Conservation (phyloP, 2,329 filamentous ascomycete species). For the Beauveria brongniartii region DNA sequence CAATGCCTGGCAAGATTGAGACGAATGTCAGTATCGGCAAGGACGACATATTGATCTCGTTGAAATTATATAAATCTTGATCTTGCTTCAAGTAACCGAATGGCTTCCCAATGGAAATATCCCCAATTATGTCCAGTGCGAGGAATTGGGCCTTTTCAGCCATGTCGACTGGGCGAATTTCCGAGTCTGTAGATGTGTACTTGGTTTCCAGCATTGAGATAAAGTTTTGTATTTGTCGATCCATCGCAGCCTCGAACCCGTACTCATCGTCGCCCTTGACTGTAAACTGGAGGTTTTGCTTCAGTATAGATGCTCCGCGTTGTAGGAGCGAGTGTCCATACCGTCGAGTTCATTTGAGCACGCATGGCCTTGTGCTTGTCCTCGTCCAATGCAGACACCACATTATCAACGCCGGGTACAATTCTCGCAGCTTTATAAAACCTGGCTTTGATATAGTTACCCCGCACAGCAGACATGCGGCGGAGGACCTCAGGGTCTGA, state of each 20-base stretch:
- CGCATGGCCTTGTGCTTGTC: constrained; percentile 30
- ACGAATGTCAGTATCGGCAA: constrained; percentile 30
- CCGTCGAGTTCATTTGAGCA: constrained; percentile 36
- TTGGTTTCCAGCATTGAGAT: constrained; percentile 38
- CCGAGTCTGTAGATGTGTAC: constrained; percentile 32
- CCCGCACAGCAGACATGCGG: constrained; percentile 29
- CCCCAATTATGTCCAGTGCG: constrained; percentile 44
- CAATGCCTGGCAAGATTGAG: constrained; percentile 29
- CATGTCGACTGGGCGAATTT: constrained; percentile 36
- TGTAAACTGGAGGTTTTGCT: constrained; percentile 32
- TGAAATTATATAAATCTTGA: constrained; percentile 37
- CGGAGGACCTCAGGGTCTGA: constrained; percentile 31
- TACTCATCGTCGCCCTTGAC: constrained; percentile 40
- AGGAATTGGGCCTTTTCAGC: constrained; percentile 43
- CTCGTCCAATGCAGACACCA: constrained; percentile 43
- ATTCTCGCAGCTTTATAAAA: constrained; percentile 44
- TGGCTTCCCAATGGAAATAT: constrained; percentile 42
- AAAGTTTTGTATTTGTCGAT: constrained; percentile 31
- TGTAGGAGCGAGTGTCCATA: constrained; percentile 19
- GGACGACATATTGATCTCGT: constrained; percentile 34
- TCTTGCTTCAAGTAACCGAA: constrained; percentile 45
- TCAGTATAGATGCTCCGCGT: neutral
- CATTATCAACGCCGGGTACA: constrained; percentile 44
- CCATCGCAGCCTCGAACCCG: constrained; percentile 31
- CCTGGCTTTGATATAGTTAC: constrained; percentile 26